These are phyloP conservation scores for Grigorovia jiainica DNA, from an alignment of 805 yeast species.

Conservation along the genomic window DNA sequence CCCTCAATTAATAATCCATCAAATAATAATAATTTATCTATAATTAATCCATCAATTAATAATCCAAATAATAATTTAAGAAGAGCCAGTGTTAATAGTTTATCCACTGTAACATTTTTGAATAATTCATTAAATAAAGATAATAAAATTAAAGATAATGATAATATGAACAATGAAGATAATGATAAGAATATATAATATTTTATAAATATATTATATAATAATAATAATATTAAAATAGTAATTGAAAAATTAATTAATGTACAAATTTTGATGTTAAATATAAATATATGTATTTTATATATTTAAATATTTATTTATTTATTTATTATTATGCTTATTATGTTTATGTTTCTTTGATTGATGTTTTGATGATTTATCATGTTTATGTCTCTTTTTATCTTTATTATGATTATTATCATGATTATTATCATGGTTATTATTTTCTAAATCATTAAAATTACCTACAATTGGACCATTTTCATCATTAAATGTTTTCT, in stretches of 20 bases:
- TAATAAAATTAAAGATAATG: neutral
- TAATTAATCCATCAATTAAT: too few species aligned
- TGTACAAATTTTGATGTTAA: too few species aligned
- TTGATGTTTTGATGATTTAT: conserved; percentile 1
- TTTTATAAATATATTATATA: neutral
- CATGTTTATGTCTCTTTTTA: conserved; percentile 3
- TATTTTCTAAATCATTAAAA: conserved; percentile 9
- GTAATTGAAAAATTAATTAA: too few species aligned
- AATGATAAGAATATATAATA: neutral
- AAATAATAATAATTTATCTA: neutral
- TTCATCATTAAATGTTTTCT: conserved; percentile 61
- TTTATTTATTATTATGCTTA: conserved; percentile 1
- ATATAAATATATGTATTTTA: too few species aligned
- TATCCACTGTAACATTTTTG: conserved; percentile 1
- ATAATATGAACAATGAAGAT: neutral
- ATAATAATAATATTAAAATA: too few species aligned
- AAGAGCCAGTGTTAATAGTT: conserved; percentile 3
- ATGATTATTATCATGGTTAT: conserved; percentile 7
- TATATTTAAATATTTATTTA: neutral
- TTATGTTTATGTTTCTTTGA: conserved; percentile 2
- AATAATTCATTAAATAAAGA: neutral
- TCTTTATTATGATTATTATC: conserved; percentile 2
- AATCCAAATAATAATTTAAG: conserved; percentile 1
- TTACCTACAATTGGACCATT: conserved; percentile 32
- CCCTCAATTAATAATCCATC: neutral